Evolutionary conservation across 1,284 basidiomycete genomes (phyloP), one percentile per base, ranked within the genome.

Genomic region (Ganoderma sp.): DNA sequence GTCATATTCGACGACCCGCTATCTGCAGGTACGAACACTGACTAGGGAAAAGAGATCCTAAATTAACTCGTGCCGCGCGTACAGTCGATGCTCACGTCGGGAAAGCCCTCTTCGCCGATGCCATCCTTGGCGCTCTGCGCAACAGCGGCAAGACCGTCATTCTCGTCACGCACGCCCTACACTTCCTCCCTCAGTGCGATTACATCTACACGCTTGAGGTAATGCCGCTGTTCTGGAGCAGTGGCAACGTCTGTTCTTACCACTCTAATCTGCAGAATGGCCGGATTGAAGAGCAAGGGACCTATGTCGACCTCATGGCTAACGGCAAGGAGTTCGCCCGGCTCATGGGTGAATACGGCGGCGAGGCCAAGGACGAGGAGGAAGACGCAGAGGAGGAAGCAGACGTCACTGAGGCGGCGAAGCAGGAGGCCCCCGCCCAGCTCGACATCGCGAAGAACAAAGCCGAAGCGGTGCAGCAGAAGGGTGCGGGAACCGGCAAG

Each of bases 1-100:
- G 80, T 90, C 22, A 83, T 92, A 22, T 83, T 94, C 67, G 92
- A 94, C 75, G 91, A 94, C 76, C 90, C 91, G 2, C 82, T 93
- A 5, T 92, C 90, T 61, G 92, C 91, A 17, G 87, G 87, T 85
- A 71, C 65, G 76, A 7, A 17, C 5, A 56, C 7, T 54, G 6
- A 0, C 25, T 17, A 28, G 25, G 28, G 6, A 15, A 25, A 19
- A 3, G 15, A 5, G 52, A 19, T 8, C 6, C 28, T 28, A 19
- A n/a, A 28, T 22, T 68, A 34, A 67, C 61, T 34, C 14, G 28
- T 10, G 6, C 32, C 17, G 19, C n/a, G 3, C 41, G 7, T 54
- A 41, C 67, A 85, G 88, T 91, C 58, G 90, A 91, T 74, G 89
- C 90, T 1, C 89, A 91, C 73, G 90, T 91, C 61, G 91, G 90